Evolutionary conservation across 169 alveolate genomes (phyloP), one percentile per base, ranked within the genome.

Genomic region (Eimeria zaria): DNA sequence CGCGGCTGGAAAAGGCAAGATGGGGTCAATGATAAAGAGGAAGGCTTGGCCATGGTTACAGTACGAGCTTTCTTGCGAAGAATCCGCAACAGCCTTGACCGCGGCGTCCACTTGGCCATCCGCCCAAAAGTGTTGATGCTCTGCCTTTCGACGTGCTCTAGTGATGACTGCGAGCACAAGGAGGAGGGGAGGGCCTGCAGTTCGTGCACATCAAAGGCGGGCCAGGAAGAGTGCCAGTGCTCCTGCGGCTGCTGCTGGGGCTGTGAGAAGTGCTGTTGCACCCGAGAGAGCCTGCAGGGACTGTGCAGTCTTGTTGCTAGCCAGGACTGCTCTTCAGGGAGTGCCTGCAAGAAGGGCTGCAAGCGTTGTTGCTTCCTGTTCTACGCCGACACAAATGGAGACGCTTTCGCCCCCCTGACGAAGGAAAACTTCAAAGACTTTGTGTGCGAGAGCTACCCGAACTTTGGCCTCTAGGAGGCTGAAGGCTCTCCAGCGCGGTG

Each of bases 91-190:
- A 60, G 93, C 83, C 58, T 87, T 62, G 93, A 87, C 64, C 78
- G 81, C 33, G 93, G 81, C 78, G 30, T 87, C 78, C 93, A 58
- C 41, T 60, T 58, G 36, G 78, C 93, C 60, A 60, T 87, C 33
- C 93, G 93, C n/a, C 93, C 93, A n/a, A 62, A 39, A 39, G 93
- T 87, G 46, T 55, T 87, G 74, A 62, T 39, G 93, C 93, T 87
- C 36, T 87, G 93, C 62, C 73, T 87, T n/a, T 48, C 81, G n/a
- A n/a, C 39, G 16, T 62, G 93, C 81, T 20, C 14, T 44, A 62
- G 83, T 27, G 93, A 44, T 9, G 71, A 24, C 93, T 30, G 71
- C 44, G 81, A 41, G 81, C 74, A 60, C 83, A 87, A 16, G 73
- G 60, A 53, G 16, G 36, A 55, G 58, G 73, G 55, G 24, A 39